Percentiles rank a stretch among this genome's conserved stretches.
Evolutionary conservation across 345 rosid species (phyloP).

Genomic region (Populus deltoides): DNA sequence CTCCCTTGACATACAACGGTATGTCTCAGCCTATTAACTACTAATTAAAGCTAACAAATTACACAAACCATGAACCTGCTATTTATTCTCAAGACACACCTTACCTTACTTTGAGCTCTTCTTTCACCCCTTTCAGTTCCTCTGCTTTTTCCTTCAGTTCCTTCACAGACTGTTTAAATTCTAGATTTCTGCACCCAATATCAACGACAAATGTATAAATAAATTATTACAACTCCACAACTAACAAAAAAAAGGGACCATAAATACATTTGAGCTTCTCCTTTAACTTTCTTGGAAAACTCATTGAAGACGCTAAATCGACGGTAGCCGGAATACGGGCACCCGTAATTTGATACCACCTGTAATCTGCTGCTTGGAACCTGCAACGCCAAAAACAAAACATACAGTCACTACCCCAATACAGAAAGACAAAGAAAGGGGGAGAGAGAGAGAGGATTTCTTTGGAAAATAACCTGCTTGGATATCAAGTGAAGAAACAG

Average conservation of each 20-base stretch:
- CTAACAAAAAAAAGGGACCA: not conserved
- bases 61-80: not conserved
- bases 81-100: not conserved
- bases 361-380: conserved; percentile 39
- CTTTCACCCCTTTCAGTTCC: conserved; percentile 65
- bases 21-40: conserved; percentile 59
- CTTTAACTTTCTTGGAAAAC: conserved; percentile 70
- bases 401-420: not conserved
- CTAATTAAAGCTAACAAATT: conserved; percentile 28
- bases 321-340: conserved; percentile 33
- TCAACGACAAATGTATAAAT: not conserved
- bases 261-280: conserved; percentile 62
- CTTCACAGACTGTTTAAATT: conserved; percentile 70
- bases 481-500: conserved; percentile 34
- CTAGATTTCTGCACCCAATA: conserved; percentile 55
- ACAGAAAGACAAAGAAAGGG: not conserved
- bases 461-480: conserved; percentile 43
- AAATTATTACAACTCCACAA: not conserved
- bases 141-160: conserved; percentile 72
- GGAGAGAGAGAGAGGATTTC: not conserved
- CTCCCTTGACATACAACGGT: conserved; percentile 56
- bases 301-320: conserved; percentile 72
- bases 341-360: conserved; percentile 36
- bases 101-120: conserved; percentile 77
- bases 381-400: conserved; percentile 30